Base-by-base conservation (phyloP, 257 asterid genomes). In the Apocynum venetum region DNA sequence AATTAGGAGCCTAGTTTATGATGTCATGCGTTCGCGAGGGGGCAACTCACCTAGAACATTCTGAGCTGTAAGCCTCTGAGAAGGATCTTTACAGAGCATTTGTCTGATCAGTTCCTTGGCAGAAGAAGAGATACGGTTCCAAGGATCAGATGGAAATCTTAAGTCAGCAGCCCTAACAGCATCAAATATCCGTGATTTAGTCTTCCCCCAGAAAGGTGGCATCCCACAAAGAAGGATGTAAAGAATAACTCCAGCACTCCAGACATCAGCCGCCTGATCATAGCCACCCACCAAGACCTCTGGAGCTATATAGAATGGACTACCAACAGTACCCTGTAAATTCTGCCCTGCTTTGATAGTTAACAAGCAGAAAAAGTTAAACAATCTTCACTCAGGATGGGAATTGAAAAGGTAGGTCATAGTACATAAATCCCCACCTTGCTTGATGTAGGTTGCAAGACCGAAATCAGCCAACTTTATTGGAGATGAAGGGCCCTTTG, bases 301-400 rank as follows among this genome's bases (percentile, higher is more conserved):
- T 5, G 97, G 97, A 78, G 97, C 97, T 83, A 90, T 92, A 80
- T 92, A 92, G 74, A 90, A 90, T 53, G 97, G 97, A 76, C 96
- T 92, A 73, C 97, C 97, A 82, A 90, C 94, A 59, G 89, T 88
- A 31, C 93, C 96, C 40, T 86, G 89, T 77, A 92, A 85, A 63
- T 80, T 87, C 81, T 88, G 85, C 55, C 97, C 97, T 91, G 92
- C 73, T 81, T 68, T 4, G 49, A 56, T 80, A 80, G 46, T 36
- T 36, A 71, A 78, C 38, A 76, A 43, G 57, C 55, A 51, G 19
- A 8, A 19, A 47, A 14, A 49, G 70, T 47, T 55, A 64, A 40
- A 49, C 38, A 44, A 36, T 53, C 35, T 20, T 44, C 47, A 14
- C 38, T 67, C 13, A 3, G 9, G 70, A 61, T 19, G 3, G 44